phyloP scores from a whole-genome alignment of 169 alveolate species.

The Amoebophrya sp. region DNA sequence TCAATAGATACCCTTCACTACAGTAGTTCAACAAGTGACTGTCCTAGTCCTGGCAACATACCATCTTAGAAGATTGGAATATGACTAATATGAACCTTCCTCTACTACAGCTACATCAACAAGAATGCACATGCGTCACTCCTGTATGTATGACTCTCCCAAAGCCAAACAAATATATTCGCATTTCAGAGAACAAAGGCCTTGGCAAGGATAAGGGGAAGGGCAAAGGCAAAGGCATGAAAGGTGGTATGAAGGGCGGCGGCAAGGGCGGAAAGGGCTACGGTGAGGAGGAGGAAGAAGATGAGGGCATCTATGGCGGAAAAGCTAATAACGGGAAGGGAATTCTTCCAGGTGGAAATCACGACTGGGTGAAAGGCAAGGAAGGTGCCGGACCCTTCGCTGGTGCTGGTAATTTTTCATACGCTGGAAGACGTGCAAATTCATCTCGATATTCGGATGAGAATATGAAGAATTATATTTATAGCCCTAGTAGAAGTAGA shows the following conservation, averaged over 20 bases:
- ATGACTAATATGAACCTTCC: no score
- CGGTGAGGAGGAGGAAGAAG: neutral
- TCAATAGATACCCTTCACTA: no score
- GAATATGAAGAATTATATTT: no score
- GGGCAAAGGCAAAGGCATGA: neutral
- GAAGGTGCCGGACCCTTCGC: neutral
- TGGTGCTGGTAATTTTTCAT: neutral
- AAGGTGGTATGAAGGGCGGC: no score
- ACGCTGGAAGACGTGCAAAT: neutral
- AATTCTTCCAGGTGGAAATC: neutral
- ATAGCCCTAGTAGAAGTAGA: no score
- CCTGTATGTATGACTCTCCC: no score
- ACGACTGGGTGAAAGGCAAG: constrained; percentile 15
- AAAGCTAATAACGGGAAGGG: constrained; percentile 16
- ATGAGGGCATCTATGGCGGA: neutral
- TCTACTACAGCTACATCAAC: no score
- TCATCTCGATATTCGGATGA: neutral
- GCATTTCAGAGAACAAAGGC: neutral
- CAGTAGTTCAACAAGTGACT: no score
- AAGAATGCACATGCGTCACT: no score
- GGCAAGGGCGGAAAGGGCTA: neutral
- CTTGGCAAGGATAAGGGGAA: neutral
- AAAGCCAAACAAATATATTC: neutral
- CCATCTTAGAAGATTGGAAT: no score
- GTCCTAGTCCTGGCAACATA: no score